These are phyloP conservation scores for Trichosphaerium sp. DNA, from an alignment of 78 protist genomes.

Conservation along the genomic window DNA sequence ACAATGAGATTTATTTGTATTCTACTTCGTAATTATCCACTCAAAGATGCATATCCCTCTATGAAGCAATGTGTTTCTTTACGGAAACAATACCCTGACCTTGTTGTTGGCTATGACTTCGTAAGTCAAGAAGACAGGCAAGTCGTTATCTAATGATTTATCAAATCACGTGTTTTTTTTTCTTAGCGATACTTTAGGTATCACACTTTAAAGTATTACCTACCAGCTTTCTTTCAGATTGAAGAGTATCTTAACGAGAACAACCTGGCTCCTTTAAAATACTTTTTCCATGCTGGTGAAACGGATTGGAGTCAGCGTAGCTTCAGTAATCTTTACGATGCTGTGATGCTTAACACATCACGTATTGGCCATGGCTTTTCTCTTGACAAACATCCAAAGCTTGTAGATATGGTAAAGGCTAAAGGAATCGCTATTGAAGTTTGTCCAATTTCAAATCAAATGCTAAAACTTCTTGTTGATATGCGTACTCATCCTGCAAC, in stretches of 20 bases:
- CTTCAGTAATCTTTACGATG: constrained; percentile 60
- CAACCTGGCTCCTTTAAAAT: constrained; percentile 12
- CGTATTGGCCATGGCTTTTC: constrained; percentile 68
- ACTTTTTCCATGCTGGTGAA: constrained; percentile 60
- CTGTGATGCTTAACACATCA: constrained; percentile 26
- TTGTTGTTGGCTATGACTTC: constrained; percentile 49
- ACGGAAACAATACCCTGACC: constrained; percentile 14
- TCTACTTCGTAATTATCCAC: constrained; percentile 16
- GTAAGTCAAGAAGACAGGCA: constrained; percentile 59
- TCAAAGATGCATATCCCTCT: neutral
- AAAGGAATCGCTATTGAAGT: constrained; percentile 42
- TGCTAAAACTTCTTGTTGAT: constrained; percentile 29
- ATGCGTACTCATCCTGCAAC: constrained; percentile 46
- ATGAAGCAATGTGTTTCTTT: constrained; percentile 1
- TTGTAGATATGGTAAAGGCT: neutral
- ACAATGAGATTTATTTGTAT: constrained; percentile 11
- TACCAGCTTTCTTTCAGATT: constrained; percentile 13
- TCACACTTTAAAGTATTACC: too few species aligned
- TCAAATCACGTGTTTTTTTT: too few species aligned
- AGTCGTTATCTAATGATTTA: constrained; percentile 47
- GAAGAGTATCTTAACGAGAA: neutral
- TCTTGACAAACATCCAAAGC: constrained; percentile 25
- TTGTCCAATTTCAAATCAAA: constrained; percentile 63
- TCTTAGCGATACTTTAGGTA: too few species aligned
- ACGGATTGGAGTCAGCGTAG: constrained; percentile 20